Conservation (phyloP, 1,284 basidiomycete genomes). For the Ceratobasidium sp. region DNA sequence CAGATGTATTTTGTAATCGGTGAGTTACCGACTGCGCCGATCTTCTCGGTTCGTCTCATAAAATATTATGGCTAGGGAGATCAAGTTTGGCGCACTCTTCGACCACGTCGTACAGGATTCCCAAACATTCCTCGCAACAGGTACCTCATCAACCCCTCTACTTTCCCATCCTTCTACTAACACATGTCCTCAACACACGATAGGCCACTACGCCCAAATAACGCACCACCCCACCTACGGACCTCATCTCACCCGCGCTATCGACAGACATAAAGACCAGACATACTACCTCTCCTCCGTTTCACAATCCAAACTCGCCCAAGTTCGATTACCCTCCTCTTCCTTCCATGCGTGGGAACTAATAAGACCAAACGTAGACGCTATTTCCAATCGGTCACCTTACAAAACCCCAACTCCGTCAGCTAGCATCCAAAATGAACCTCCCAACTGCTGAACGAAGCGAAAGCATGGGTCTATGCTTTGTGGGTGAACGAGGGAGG, state of each 20-base stretch:
- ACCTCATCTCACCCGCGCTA: conserved; percentile 74
- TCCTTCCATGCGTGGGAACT: background rate
- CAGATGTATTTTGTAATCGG: conserved; percentile 95
- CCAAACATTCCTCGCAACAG: conserved; percentile 81
- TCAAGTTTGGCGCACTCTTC: conserved; percentile 92
- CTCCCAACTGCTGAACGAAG: conserved; percentile 83
- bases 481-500: conserved; percentile 84
- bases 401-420: conserved; percentile 79
- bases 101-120: conserved; percentile 66
- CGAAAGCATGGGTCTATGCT: conserved; percentile 98
- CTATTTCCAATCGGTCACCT: conserved; percentile 83
- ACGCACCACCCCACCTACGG: conserved; percentile 57
- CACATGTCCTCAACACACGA: too few relatives aligned
- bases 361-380: conserved; percentile 61
- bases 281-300: conserved; percentile 92
- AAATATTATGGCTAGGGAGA: conserved; percentile 69
- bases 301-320: conserved; percentile 69
- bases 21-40: conserved; percentile 54
- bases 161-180: background rate
- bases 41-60: background rate
- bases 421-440: conserved; percentile 74
- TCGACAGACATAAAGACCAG: conserved; percentile 87
- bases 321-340: conserved; percentile 52
- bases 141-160: conserved; percentile 57
- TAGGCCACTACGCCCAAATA: conserved; percentile 92